Conservation (phyloP, 306 rosid species). For the Trifolium pratense region DNA sequence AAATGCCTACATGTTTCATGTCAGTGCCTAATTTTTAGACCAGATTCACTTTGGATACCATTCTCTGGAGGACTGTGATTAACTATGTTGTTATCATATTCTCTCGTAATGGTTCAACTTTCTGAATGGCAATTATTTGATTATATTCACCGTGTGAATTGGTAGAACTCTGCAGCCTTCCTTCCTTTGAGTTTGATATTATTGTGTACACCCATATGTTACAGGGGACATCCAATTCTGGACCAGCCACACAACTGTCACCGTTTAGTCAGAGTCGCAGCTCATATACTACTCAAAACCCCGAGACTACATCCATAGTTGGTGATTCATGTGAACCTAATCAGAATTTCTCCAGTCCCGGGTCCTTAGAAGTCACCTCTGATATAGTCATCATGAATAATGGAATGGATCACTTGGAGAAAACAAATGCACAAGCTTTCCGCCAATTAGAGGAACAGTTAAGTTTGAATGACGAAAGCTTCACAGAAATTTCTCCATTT, state of each 20-base stretch:
- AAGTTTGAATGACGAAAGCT: conserved; percentile 66
- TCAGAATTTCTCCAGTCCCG: conserved; percentile 70
- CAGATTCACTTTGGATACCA: conserved; percentile 31
- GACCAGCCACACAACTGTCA: conserved; percentile 49
- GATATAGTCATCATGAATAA: conserved; percentile 42
- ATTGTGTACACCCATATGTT: conserved; percentile 42
- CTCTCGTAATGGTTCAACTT: background rate
- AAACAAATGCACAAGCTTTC: conserved; percentile 59
- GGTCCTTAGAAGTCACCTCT: conserved; percentile 71
- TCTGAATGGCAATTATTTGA: conserved; percentile 4
- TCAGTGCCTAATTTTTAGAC: conserved; percentile 14
- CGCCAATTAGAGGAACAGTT: conserved; percentile 72
- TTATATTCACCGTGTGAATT: conserved; percentile 31
- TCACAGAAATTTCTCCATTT: conserved; percentile 47
- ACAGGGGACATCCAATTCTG: conserved; percentile 68
- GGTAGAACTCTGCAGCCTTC: conserved; percentile 22
- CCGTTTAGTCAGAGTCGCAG: conserved; percentile 52
- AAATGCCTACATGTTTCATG: conserved; percentile 14
- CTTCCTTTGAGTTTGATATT: conserved; percentile 29
- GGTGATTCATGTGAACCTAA: conserved; percentile 59
- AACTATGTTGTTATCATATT: conserved; percentile 3
- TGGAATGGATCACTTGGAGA: conserved; percentile 48
- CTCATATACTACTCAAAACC: conserved; percentile 52
- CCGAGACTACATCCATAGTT: conserved; percentile 47
- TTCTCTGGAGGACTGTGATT: background rate